Evolutionary conservation across 345 rosid genomes (phyloP).

Genomic region (Acer negundo): DNA sequence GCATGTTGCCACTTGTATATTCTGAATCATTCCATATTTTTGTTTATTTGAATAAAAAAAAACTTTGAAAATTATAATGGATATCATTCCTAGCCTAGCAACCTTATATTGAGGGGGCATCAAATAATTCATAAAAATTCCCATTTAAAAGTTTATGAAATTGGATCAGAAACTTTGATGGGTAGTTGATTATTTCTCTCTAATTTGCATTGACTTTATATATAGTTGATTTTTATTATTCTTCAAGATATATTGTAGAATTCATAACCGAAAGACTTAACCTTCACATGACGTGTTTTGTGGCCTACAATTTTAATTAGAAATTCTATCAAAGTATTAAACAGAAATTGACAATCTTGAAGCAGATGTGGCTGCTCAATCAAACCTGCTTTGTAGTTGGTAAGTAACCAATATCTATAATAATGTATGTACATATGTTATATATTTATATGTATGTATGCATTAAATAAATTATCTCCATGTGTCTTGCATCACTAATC

Average conservation of each 20-base stretch:
- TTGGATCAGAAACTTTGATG: background rate
- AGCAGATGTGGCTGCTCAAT: conserved; percentile 15
- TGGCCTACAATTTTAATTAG: background rate
- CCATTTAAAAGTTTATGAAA: too few relatives aligned
- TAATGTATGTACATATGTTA: background rate
- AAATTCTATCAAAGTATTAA: background rate
- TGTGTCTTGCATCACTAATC: background rate
- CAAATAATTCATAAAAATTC: background rate
- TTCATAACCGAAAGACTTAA: background rate
- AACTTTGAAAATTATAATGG: background rate
- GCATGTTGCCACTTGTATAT: background rate
- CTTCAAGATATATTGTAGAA: background rate
- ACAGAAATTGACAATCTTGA: background rate
- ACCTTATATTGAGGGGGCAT: background rate
- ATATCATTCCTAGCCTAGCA: background rate
- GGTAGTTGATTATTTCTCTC: too few relatives aligned
- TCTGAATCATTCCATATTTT: background rate
- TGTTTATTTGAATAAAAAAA: background rate
- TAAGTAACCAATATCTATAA: conserved; percentile 4
- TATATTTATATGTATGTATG: background rate
- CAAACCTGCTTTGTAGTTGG: conserved; percentile 19
- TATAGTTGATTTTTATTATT: background rate
- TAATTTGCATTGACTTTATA: too few relatives aligned
- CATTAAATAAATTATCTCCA: background rate
- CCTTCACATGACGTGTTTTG: background rate